Percentiles rank a stretch among this genome's conserved stretches.
These are phyloP conservation scores for Mediolabrus comicus DNA, from an alignment of 108 stramenopile genomes.

Conservation along the genomic window DNA sequence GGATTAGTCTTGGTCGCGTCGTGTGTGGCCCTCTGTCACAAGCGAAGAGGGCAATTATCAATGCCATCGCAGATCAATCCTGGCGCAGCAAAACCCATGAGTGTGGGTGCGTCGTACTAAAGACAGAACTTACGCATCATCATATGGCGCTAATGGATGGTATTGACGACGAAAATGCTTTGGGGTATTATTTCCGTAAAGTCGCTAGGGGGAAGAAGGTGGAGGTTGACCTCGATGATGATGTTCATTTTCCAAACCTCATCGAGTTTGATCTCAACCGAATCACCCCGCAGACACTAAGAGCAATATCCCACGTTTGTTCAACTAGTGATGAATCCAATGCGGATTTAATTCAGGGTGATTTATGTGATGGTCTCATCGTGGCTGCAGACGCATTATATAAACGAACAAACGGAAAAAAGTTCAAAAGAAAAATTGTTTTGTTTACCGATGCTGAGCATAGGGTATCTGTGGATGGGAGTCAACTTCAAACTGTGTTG, in stretches of 20 bases:
- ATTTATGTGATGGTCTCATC: conserved; percentile 71
- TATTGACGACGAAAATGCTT: conserved; percentile 19
- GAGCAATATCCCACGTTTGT: conserved; percentile 45
- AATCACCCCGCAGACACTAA: conserved; percentile 52
- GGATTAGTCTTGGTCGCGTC: background rate
- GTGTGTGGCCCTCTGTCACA: conserved; percentile 40
- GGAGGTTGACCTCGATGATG: conserved; percentile 14
- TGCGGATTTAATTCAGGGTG: conserved; percentile 34
- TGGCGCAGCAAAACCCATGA: conserved; percentile 59
- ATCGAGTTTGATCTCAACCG: conserved; percentile 56
- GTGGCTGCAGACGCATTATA: conserved; percentile 76
- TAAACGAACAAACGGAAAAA: conserved; percentile 57
- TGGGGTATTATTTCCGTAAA: background rate
- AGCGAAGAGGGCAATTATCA: conserved; percentile 51
- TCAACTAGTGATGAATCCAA: conserved; percentile 18
- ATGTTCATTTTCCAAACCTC: conserved; percentile 64
- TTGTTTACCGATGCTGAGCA: conserved; percentile 84
- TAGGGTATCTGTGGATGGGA: conserved; percentile 50
- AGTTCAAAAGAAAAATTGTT: conserved; percentile 59
- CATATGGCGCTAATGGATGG: conserved; percentile 38
- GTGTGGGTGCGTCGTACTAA: conserved; percentile 57
- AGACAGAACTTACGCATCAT: conserved; percentile 56
- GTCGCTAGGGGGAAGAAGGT: conserved; percentile 18
- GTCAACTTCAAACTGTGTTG: conserved; percentile 55
- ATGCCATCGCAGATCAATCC: conserved; percentile 64